Percentiles rank a stretch among this genome's conserved stretches.
phyloP scores from a whole-genome alignment of 345 rosid species.

The Garcia nutans region DNA sequence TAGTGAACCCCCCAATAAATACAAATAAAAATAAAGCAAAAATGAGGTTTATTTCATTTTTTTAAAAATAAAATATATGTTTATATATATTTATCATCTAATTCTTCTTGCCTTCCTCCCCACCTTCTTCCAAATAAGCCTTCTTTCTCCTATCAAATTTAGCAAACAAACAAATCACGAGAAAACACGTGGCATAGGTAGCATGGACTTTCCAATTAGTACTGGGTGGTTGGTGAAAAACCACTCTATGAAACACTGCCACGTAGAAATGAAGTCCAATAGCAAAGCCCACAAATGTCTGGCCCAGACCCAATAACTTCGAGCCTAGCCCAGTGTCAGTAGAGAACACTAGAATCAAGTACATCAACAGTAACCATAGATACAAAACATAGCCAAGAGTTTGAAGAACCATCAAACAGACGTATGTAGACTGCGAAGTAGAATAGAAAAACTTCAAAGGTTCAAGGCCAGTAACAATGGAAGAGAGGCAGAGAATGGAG shows the following conservation, averaged over 20 bases:
- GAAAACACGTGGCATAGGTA: slow-evolving; percentile 87
- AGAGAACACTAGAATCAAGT: slow-evolving; percentile 74
- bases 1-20: neutral
- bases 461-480: slow-evolving; percentile 75
- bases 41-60: slow-evolving; percentile 4
- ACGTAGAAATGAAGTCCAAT: slow-evolving; percentile 89
- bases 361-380: slow-evolving; percentile 68
- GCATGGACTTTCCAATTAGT: slow-evolving; percentile 92
- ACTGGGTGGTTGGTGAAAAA: slow-evolving; percentile 76
- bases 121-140: slow-evolving; percentile 84
- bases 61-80: neutral
- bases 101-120: slow-evolving; percentile 90
- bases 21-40: neutral
- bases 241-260: slow-evolving; percentile 82
- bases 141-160: slow-evolving; percentile 85
- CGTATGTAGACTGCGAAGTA: slow-evolving; percentile 67
- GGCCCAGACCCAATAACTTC: slow-evolving; percentile 64
- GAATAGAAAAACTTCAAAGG: slow-evolving; percentile 81
- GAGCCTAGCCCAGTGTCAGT: slow-evolving; percentile 61
- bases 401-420: slow-evolving; percentile 71
- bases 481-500: slow-evolving; percentile 73
- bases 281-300: slow-evolving; percentile 67
- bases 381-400: slow-evolving; percentile 76
- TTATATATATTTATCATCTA: slow-evolving; percentile 14
- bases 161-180: slow-evolving; percentile 58